A percentile compares a stretch with the other conserved stretches of the same genome.
phyloP scores from a whole-genome alignment of 495 filamentous ascomycete species.

The Parathielavia hyrcaniae region DNA sequence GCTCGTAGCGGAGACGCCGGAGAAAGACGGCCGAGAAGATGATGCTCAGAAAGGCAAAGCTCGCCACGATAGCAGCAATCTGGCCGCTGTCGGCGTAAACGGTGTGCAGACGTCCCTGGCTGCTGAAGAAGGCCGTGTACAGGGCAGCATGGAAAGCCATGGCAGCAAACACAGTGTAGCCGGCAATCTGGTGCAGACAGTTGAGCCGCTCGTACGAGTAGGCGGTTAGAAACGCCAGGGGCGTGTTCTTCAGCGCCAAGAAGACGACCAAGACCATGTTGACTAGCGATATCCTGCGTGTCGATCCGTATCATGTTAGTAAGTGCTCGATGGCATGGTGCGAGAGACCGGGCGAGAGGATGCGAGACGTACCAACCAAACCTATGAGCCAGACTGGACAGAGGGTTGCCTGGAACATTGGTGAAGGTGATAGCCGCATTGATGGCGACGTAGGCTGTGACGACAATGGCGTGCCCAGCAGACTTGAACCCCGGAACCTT shows the following conservation, averaged over 20 bases:
- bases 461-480: constrained; percentile 45
- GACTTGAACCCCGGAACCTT: constrained; percentile 48
- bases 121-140: constrained; percentile 40
- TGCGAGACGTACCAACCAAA: constrained; percentile 45
- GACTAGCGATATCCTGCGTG: constrained; percentile 46
- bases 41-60: constrained; percentile 42
- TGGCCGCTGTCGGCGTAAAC: constrained; percentile 25
- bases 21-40: constrained; percentile 43
- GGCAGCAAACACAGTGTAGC: constrained; percentile 47
- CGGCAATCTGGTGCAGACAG: constrained; percentile 52
- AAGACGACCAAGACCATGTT: constrained; percentile 54
- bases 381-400: constrained; percentile 34
- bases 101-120: constrained; percentile 19
- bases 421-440: constrained; percentile 48
- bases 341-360: background rate
- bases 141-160: constrained; percentile 42
- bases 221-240: constrained; percentile 50
- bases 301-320: background rate
- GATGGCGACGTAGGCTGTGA: constrained; percentile 45
- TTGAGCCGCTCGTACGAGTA: constrained; percentile 59
- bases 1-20: constrained; percentile 47
- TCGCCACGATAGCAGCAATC: constrained; percentile 43
- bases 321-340: constrained; percentile 5
- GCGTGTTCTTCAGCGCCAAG: constrained; percentile 55
- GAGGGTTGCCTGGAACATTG: constrained; percentile 34